Evolutionary conservation across 345 rosid species (phyloP).

Genomic region (Cardamine chenopodiifolia): DNA sequence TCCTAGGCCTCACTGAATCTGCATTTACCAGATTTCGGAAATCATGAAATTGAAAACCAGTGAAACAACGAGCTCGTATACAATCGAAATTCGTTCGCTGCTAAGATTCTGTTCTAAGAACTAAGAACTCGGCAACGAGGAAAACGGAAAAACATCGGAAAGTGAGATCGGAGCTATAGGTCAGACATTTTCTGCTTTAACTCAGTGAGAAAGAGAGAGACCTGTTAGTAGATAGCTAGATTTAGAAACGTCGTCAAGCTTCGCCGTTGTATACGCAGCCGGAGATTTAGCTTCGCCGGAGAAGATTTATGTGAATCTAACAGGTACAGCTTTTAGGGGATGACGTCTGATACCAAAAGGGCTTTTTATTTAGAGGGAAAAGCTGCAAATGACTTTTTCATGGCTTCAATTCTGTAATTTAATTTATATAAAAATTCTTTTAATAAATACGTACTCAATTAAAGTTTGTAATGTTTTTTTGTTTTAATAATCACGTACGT

Average conservation of each 20-base stretch:
- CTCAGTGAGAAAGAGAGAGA: slow-evolving; percentile 19
- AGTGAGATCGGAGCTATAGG: slow-evolving; percentile 35
- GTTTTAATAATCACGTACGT: background rate
- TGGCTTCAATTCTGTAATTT: slow-evolving; percentile 15
- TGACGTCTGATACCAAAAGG: slow-evolving; percentile 14
- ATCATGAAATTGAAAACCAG: background rate
- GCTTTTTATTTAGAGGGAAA: slow-evolving; percentile 29
- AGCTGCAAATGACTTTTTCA: slow-evolving; percentile 27
- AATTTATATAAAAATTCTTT: background rate
- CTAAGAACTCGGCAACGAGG: background rate
- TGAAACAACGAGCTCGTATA: background rate
- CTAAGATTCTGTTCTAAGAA: background rate
- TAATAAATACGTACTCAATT: background rate
- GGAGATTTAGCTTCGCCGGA: slow-evolving; percentile 31
- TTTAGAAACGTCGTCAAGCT: slow-evolving; percentile 19
- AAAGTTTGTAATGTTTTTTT: background rate
- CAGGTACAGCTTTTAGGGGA: slow-evolving; percentile 11
- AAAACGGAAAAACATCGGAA: slow-evolving; percentile 23
- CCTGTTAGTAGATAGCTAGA: slow-evolving; percentile 27
- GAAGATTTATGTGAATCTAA: slow-evolving; percentile 29
- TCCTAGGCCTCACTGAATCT: slow-evolving; percentile 15
- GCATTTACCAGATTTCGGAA: background rate
- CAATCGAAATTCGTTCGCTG: background rate
- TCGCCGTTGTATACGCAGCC: slow-evolving; percentile 9
- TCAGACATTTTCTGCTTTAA: slow-evolving; percentile 12